phyloP scores from a whole-genome alignment of 305 asterid genomes.

The Fraxinus nigra region DNA sequence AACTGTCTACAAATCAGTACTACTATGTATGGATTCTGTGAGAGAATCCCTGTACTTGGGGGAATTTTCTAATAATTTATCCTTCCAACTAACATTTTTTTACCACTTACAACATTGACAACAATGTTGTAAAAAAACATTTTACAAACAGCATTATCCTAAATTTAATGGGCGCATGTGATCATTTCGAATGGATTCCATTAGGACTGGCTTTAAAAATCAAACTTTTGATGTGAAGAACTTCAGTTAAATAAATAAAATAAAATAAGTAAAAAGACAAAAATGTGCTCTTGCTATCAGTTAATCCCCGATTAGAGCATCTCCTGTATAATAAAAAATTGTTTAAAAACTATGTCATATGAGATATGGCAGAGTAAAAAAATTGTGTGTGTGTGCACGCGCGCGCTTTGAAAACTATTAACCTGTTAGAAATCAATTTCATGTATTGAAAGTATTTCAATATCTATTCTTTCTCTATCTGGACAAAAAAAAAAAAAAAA shows the following conservation, averaged over 20 bases:
- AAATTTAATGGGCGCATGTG: background rate
- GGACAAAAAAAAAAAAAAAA: no score
- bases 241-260: background rate
- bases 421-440: background rate
- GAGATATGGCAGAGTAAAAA: background rate
- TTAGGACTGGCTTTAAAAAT: background rate
- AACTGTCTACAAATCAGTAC: background rate
- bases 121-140: no score
- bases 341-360: background rate
- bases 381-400: no score
- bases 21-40: background rate
- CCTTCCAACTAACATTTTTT: background rate
- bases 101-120: no score
- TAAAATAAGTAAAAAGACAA: background rate
- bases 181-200: background rate
- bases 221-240: background rate
- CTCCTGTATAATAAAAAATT: background rate
- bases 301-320: background rate
- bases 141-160: background rate
- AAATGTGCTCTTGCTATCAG: background rate
- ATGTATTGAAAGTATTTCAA: background rate
- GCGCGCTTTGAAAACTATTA: background rate
- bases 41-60: background rate
- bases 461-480: background rate
- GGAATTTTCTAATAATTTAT: background rate